Base-by-base conservation (phyloP, 768 basidiomycete species). In the Sutorius australiensis region DNA sequence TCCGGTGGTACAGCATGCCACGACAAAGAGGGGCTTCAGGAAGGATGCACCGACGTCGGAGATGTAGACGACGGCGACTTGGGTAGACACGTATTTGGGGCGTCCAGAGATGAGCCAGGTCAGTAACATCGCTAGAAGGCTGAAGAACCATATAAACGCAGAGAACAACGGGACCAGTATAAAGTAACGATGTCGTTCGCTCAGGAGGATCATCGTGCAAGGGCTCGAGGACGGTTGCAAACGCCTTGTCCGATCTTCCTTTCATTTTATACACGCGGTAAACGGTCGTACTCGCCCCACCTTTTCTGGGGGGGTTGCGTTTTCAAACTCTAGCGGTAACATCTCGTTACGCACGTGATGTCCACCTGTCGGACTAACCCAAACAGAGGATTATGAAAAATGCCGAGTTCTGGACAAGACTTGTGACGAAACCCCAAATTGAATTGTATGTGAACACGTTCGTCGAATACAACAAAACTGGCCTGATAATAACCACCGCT, bases 21-120 rank as follows among this genome's bases (percentile, higher is more conserved):
- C 73, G 46, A 91, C 73, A 61, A 92, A 92, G 34, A 91, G 75
- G 3, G 89, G 89, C 64, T 91, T 90, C 40, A 91, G 72, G 47
- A 77, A 73, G 57, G 77, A 78, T 17, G 89, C 88, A n/a, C 84
- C 88, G 33, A 90, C 69, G 61, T 91, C 87, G 38, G 86, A 88
- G 44, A 91, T 89, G 67, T 86, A 89, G n/a, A 82, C 80, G 47
- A 89, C 80, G 1, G 67, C 67, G 19, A 78, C 77, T 34, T 82
- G 76, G 65, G 78, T 74, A 13, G 83, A 77, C 14, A 74, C 74
- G 59, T 76, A 74, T 50, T 69, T 70, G 21, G 75, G 77, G 30
- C 78, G 72, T 17, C 86, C 86, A n/a, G 76, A 73, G 9, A 80
- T 81, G 21, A 84, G 74, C 86, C 87, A 91, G 28, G 81, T 81